These are phyloP conservation scores for Trametes villosa DNA, from an alignment of 768 basidiomycete species.

Conservation along the genomic window DNA sequence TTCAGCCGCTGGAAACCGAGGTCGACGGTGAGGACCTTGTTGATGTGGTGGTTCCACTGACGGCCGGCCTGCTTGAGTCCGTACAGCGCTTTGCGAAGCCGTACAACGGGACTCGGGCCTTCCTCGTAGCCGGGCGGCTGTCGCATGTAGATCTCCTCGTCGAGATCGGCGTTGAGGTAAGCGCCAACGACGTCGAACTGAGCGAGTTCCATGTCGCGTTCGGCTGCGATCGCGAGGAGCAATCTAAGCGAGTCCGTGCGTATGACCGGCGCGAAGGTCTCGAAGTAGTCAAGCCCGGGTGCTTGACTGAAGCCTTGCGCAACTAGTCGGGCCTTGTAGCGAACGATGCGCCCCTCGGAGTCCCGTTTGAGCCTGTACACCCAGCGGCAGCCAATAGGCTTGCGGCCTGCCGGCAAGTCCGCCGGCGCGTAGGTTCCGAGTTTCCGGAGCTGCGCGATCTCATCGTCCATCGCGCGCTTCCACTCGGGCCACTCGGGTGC, in stretches of 20 bases:
- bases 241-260: conserved; percentile 8
- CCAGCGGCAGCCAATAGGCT: conserved; percentile 44
- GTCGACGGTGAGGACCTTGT: background rate
- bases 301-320: conserved; percentile 47
- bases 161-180: no score
- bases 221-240: conserved; percentile 42
- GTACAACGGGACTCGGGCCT: conserved; percentile 20
- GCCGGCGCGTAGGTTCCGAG: conserved; percentile 14
- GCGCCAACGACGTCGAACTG: no score
- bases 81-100: conserved; percentile 32
- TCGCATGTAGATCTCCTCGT: conserved; percentile 46
- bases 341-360: conserved; percentile 36
- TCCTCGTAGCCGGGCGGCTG: conserved; percentile 39
- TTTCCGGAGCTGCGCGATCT: conserved; percentile 6
- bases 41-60: conserved; percentile 34
- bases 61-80: conserved; percentile 39
- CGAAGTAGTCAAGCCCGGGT: conserved; percentile 41
- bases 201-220: conserved; percentile 39
- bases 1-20: background rate
- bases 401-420: conserved; percentile 31
- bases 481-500: conserved; percentile 19
- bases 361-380: conserved; percentile 48
- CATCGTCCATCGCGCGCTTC: conserved; percentile 18
- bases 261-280: conserved; percentile 29
- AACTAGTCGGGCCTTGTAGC: conserved; percentile 49